A percentile compares a stretch with the other conserved stretches of the same genome.
These are phyloP conservation scores for Chaetomiaceae sp. DNA, from an alignment of 2,329 filamentous ascomycete genomes.

Conservation along the genomic window DNA sequence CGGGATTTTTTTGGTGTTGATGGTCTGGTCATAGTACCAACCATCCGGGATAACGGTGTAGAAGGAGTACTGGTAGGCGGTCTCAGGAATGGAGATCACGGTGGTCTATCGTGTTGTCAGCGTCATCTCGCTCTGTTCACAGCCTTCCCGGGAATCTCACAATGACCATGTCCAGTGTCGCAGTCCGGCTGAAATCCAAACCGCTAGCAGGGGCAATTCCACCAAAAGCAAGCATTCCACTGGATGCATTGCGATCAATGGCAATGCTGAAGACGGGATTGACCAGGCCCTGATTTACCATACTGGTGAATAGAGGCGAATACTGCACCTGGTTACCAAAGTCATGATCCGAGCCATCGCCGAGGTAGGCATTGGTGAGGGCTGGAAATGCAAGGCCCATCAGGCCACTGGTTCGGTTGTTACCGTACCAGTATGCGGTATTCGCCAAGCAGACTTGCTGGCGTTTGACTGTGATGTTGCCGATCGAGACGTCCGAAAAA, in stretches of 20 bases:
- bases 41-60: slow-evolving; percentile 51
- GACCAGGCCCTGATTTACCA: slow-evolving; percentile 43
- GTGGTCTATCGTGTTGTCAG: slow-evolving; percentile 37
- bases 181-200: slow-evolving; percentile 28
- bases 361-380: slow-evolving; percentile 46
- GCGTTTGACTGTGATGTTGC: slow-evolving; percentile 40
- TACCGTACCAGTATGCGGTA: slow-evolving; percentile 47
- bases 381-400: slow-evolving; percentile 49
- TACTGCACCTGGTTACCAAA: slow-evolving; percentile 40
- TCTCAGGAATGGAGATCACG: slow-evolving; percentile 34
- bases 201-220: slow-evolving; percentile 39
- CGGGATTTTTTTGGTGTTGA: slow-evolving; percentile 41
- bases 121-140: not conserved
- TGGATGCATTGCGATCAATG: slow-evolving; percentile 44
- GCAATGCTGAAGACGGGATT: slow-evolving; percentile 46
- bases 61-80: slow-evolving; percentile 46
- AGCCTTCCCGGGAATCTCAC: slow-evolving; percentile 9
- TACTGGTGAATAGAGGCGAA: slow-evolving; percentile 46
- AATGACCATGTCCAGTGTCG: slow-evolving; percentile 33
- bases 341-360: slow-evolving; percentile 35
- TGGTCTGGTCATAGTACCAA: slow-evolving; percentile 41
- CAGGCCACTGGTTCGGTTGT: slow-evolving; percentile 49
- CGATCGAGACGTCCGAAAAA: slow-evolving; percentile 43
- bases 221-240: slow-evolving; percentile 45
- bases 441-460: slow-evolving; percentile 49